A percentile compares a stretch with the other conserved stretches of the same genome.
Conservation (phyloP, 129 eudicot species). For the Pittosporum tobira region DNA sequence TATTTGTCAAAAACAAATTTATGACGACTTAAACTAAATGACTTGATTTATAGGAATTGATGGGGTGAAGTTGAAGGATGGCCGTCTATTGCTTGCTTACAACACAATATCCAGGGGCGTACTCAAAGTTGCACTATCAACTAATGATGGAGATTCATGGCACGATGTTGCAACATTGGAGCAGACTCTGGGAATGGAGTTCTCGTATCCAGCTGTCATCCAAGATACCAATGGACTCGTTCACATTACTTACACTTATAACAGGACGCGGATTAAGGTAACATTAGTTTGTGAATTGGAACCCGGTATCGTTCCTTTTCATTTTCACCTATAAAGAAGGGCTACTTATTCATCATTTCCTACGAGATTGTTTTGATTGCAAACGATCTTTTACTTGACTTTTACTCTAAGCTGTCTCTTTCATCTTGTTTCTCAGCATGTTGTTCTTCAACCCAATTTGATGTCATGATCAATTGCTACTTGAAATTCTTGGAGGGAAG, state of each 20-base stretch:
- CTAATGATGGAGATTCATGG: slow-evolving; percentile 79
- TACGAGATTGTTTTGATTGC: not conserved
- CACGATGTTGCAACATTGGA: slow-evolving; percentile 54
- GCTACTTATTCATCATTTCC: not conserved
- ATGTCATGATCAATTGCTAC: slow-evolving; percentile 7
- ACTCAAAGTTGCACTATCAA: slow-evolving; percentile 58
- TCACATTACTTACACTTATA: slow-evolving; percentile 78
- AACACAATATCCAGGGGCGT: slow-evolving; percentile 62
- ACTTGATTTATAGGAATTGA: slow-evolving; percentile 52
- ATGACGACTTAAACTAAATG: slow-evolving; percentile 7
- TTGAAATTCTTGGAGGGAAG: not conserved
- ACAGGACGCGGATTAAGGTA: slow-evolving; percentile 84
- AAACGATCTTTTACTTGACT: not conserved
- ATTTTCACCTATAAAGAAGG: too few relatives aligned
- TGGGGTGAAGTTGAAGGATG: slow-evolving; percentile 79
- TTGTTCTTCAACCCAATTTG: slow-evolving; percentile 36
- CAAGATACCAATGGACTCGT: slow-evolving; percentile 58
- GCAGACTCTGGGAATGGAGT: slow-evolving; percentile 62
- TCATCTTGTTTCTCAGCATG: slow-evolving; percentile 33
- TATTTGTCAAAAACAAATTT: not conserved
- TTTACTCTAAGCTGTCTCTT: not conserved
- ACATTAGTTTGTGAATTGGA: not conserved
- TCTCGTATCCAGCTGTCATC: slow-evolving; percentile 86
- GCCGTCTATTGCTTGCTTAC: slow-evolving; percentile 69
- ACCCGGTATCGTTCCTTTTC: too few relatives aligned